Evolutionary conservation across 78 protist species (phyloP).

Genomic region (Planoprotostelium fungivorum): DNA sequence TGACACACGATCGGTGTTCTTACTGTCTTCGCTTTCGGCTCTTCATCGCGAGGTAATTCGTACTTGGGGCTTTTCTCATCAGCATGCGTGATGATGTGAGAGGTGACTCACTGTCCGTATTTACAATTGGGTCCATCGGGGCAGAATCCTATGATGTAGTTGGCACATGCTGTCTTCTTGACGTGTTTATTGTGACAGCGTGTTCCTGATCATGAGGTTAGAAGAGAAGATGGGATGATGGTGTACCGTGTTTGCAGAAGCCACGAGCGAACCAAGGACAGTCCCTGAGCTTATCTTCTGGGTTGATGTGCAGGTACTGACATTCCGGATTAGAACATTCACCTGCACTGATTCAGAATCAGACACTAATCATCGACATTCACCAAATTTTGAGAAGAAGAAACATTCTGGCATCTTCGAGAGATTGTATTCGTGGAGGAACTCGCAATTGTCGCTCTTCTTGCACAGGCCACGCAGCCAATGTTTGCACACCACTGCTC

Average conservation of each 20-base stretch:
- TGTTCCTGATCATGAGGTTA: too few species aligned
- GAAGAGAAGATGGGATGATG: too few species aligned
- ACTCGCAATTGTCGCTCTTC: slow-evolving; percentile 88
- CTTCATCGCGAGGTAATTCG: slow-evolving; percentile 54
- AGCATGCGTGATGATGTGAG: background rate
- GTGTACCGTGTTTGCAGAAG: slow-evolving; percentile 90
- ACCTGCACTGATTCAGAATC: slow-evolving; percentile 12
- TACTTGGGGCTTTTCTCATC: slow-evolving; percentile 24
- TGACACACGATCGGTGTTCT: slow-evolving; percentile 36
- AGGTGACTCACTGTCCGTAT: slow-evolving; percentile 49
- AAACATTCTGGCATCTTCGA: slow-evolving; percentile 87
- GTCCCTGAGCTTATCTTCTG: slow-evolving; percentile 74
- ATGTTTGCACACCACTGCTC: slow-evolving; percentile 88
- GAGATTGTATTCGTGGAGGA: slow-evolving; percentile 82
- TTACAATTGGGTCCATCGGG: slow-evolving; percentile 83
- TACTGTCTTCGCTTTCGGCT: background rate
- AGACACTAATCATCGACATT: too few species aligned
- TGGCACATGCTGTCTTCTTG: slow-evolving; percentile 50
- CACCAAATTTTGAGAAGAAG: slow-evolving; percentile 57
- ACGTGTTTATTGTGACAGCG: slow-evolving; percentile 70
- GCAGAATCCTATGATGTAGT: slow-evolving; percentile 84
- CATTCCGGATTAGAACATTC: slow-evolving; percentile 82
- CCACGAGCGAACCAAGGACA: slow-evolving; percentile 91
- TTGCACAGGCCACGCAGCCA: slow-evolving; percentile 91
- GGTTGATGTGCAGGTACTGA: slow-evolving; percentile 74